Base-by-base conservation (phyloP, 768 basidiomycete genomes). In the Tephrocybe sp. region DNA sequence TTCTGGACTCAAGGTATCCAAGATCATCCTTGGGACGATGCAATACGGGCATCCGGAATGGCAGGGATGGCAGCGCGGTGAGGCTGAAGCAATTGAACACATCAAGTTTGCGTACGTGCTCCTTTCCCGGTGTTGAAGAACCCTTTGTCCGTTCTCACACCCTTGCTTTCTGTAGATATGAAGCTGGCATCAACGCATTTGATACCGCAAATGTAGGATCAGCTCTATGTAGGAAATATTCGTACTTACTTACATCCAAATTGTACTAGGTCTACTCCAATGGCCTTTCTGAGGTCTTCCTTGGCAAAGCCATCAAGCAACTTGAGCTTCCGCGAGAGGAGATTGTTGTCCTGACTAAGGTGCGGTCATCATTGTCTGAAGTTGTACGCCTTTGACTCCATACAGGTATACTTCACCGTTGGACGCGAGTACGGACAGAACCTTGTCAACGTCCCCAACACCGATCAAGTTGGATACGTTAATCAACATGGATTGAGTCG, bases 321-420 rank as follows among this genome's bases (percentile, higher is more conserved):
- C 74, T 80, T 55, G 64, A 82, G 18, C 72, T 88, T 11, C 86
- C 87, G n/a, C 79, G 89, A 1, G 84, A 86, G 12, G 80, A 85
- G 56, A 81, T 90, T 39, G 88, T 92, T 15, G 78, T 92, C 14
- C 77, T 91, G 73, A 89, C 90, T 49, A 91, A 92, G 70, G 81
- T 81, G 8, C 38, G 4, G 6, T 39, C 38, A 20, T 39, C 7
- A 6, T 17, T 9, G 38, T 9, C 7, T 3, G n/a, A 39, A 39
- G 17, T 5, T 21, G n/a, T 7, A 18, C 8, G 20, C 18, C n/a
- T 20, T 10, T n/a, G 7, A n/a, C n/a, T 15, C 14, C 11, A 9
- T 37, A 10, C 33, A 83, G 84, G 54, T 77, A 12, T 73, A 58
- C 49, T 64, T 54, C 14, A 57, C 64, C 3, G 71, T 76, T 3